Evolutionary conservation across 495 filamentous ascomycete genomes (phyloP), one percentile per base, ranked within the genome.

Genomic region (Corynascus novoguineensis): DNA sequence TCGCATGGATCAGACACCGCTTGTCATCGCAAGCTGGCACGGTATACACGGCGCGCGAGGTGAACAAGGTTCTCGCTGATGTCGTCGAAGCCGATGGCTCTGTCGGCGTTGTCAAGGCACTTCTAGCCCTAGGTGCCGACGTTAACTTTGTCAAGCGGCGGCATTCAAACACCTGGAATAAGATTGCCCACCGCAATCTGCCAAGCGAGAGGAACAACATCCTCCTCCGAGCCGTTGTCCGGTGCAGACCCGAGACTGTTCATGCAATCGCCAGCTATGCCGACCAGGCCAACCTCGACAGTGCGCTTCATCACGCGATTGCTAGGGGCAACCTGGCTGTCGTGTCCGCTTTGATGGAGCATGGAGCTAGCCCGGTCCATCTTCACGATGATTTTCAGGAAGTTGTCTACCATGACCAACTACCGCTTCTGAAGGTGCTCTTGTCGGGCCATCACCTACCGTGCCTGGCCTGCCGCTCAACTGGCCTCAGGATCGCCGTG

Each of bases 331-430:
- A 68, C 28, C 32, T 64, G 24, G 57, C 55, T 7, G 64, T 68
- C 7, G 34, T 70, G 9, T 31, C 59, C 15, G 59, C 68, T 1
- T 35, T 70, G n/a, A 35, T 70, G 2, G 60, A 67, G 40, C 60
- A 68, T 17, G 66, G 68, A 0, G 67, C 67, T 4, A 68, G 60
- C 41, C 67, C 67, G 0, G 59, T 60, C 9, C 24, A 51, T 3
- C 55, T 70, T 1, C 67, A 70, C 46, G 65, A 68, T n/a, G 67
- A 70, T 32, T 70, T 70, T 34, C 60, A 62, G 44, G 54, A 66
- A 7, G 59, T 59, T 8, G 49, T 70, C 10, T 68, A 50, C 22
- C 58, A 55, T 10, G 54, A 70, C 32, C 52, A 60, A 0, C 38
- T 65, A 3, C 53, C 44, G 0, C 37, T 70, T 14, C 53, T 70